These are phyloP conservation scores for Paraphaeosphaeria sporulosa DNA, from an alignment of 2,329 filamentous ascomycete species.

Conservation along the genomic window DNA sequence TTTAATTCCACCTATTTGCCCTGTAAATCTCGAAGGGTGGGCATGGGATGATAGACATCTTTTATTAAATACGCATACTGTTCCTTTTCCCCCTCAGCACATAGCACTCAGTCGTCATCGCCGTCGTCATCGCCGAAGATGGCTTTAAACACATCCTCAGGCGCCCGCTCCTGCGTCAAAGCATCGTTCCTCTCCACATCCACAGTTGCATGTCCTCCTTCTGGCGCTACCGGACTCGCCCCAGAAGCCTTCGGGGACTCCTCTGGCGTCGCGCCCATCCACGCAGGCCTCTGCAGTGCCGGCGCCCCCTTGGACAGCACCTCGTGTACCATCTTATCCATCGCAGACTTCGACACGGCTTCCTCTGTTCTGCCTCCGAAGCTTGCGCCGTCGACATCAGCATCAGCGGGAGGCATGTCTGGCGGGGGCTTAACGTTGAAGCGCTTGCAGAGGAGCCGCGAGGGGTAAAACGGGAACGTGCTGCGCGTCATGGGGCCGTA, in stretches of 20 bases:
- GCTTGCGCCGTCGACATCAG: slow-evolving; percentile 43
- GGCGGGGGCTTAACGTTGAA: slow-evolving; percentile 85
- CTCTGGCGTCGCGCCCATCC: slow-evolving; percentile 29
- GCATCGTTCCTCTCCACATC: slow-evolving; percentile 81
- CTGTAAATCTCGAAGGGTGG: too few relatives aligned
- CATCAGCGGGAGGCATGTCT: slow-evolving; percentile 64
- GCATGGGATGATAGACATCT: too few relatives aligned
- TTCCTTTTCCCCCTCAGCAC: background rate
- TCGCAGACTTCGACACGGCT: slow-evolving; percentile 61
- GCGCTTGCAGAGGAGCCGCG: slow-evolving; percentile 87
- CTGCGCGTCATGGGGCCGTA: slow-evolving; percentile 87
- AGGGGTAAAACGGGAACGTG: slow-evolving; percentile 76
- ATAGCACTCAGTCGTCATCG: slow-evolving; percentile 15
- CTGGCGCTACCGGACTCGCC: slow-evolving; percentile 8
- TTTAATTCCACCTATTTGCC: too few relatives aligned
- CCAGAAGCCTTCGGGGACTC: background rate
- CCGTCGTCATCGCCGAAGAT: slow-evolving; percentile 84
- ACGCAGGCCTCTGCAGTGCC: slow-evolving; percentile 37
- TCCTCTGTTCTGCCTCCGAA: slow-evolving; percentile 47
- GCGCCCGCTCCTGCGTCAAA: slow-evolving; percentile 75
- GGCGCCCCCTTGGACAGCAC: slow-evolving; percentile 34
- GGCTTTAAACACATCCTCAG: slow-evolving; percentile 85
- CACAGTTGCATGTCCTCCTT: slow-evolving; percentile 52
- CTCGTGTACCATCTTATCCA: slow-evolving; percentile 51
- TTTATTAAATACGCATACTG: too few relatives aligned